Evolutionary conservation across 805 yeast genomes (phyloP), one percentile per base, ranked within the genome.

Genomic region (Yamadazyma sp.): DNA sequence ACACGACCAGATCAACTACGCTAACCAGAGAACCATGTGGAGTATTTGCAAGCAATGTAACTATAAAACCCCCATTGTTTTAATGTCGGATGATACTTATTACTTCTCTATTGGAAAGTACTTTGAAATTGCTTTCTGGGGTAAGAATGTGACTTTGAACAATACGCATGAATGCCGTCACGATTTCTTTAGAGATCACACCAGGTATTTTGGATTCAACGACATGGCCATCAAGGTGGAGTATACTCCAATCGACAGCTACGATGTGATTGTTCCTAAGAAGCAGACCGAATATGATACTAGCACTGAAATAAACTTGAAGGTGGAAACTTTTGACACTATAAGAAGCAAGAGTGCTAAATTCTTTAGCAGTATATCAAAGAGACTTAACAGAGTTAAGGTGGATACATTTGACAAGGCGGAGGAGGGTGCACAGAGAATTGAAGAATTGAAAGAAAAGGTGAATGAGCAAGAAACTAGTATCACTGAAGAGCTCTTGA

Each of bases 31-130:
- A 28, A 63, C 89, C 37, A 83, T 90, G 67, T 93, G 99, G 99
- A 85, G 95, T 55, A 80, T 75, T 47, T 93, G 99, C 58, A 85
- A 83, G 40, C 71, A 70, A 34, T 93, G 99, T 57, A 76, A 80
- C 10, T 75, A 71, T 24, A 70, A 82, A 0, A 80, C 95, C 2
- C 93, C 96, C 0, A 79, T 84, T 5, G 63, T 82, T 10, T 85
- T 86, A 13, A 78, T 95, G 82, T 84, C 85, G 50, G 91, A 88
- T 33, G 80, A 80, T 26, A 81, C 97, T 0, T 90, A 95, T 82
- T 88, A 82, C 52, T 82, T 81, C 46, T 91, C 98, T 0, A 82
- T 93, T 60, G 99, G 98, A 0, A 95, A 95, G 54, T 93, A 85
- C 55, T 65, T 93, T 16, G 98, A 93, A 62, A 65, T 90, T 15